Evolutionary conservation across 2,329 filamentous ascomycete genomes (phyloP), one percentile per base, ranked within the genome.

Genomic region (Aspergillus carbonarius): DNA sequence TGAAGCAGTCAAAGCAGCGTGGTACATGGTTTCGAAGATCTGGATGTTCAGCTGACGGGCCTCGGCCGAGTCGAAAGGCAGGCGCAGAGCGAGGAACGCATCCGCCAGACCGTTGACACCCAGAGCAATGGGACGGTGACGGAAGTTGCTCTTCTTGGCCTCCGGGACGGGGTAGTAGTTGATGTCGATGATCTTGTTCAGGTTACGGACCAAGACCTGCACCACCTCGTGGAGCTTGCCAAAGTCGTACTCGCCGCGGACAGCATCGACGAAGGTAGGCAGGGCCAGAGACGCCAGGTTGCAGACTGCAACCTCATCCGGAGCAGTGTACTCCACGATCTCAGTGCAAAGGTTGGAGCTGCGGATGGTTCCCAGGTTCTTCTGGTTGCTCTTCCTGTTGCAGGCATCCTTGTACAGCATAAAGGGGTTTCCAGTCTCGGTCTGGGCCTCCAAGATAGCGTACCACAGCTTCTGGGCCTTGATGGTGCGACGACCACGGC

Each of bases 391-490:
- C 89, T 99, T 99, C 77, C 88, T 88, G 86, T 99, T 99, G 87
- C 90, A 93, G 72, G 88, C 85, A 79, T 99, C 95, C 85, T 99
- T 99, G 88, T 99, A 99, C 60, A 98, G 88, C 92, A 99, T 99
- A 81, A 96, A 99, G 50, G 95, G 95, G 79, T 96, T 98, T 69
- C 95, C 95, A 47, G 95, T 99, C 86, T 99, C 95, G 34, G 93
- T 98, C 82, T 99, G 95, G 51, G 95, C 91, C 81, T 99, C 95
- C 49, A 99, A 86, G 66, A 99, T 96, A 66, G 93, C 92, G 75
- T 98, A 98, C 95, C 95, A 99, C 59, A 99, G 88, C 85, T 99
- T 99, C 84, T 99, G 95, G 23, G 95, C 95, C 79, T 96, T 95
- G 73, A 99, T 82, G 18, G 91, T 97, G 81, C 90, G 89, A 66